Base-by-base conservation (phyloP, 768 basidiomycete species). In the Solioccasus polychromus region DNA sequence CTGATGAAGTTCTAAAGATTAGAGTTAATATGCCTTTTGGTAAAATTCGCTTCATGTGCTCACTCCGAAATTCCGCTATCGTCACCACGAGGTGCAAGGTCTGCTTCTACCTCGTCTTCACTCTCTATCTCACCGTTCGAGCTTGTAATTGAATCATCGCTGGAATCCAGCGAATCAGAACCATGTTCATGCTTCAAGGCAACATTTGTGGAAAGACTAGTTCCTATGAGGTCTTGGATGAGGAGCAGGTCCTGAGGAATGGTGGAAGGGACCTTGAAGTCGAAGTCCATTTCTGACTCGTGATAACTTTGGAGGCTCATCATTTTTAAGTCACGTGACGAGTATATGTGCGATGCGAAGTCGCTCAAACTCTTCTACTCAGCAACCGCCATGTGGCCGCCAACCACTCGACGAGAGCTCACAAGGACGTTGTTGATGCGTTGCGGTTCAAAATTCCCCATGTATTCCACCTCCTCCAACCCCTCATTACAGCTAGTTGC, bases 401-500 rank as follows among this genome's bases (percentile, higher is more conserved):
- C 53, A 30, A 29, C 46, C 12, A 3, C 54, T 26, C 39, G 44
- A 15, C 51, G 36, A 31, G 28, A 19, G 12, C 24, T 36, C 42
- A 49, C 35, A 35, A 39, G 28, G 32, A 38, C 39, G 35, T 24
- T 49, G 0, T 10, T 23, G 32, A 36, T 25, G 28, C 35, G 36
- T 45, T 30, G 29, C 19, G 12, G 18, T 5, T 18, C 36, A 11
- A 56, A 43, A 32, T 35, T 29, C 34, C n/a, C 14, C 25, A 24
- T 61, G 49, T 87, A 85, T 63, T 83, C 85, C 14, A 77, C 82
- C 5, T 45, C 60, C 18, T 55, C 68, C 43, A 90, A 85, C 60
- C 73, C 84, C 0, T 76, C 87, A 11, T 62, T 91, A 25, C 80
- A 84, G 44, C 82, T 94, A 44, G 83, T 98, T 52, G 87, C 88